Base-by-base conservation (phyloP, 768 basidiomycete genomes). In the Pleurotus sapidus region DNA sequence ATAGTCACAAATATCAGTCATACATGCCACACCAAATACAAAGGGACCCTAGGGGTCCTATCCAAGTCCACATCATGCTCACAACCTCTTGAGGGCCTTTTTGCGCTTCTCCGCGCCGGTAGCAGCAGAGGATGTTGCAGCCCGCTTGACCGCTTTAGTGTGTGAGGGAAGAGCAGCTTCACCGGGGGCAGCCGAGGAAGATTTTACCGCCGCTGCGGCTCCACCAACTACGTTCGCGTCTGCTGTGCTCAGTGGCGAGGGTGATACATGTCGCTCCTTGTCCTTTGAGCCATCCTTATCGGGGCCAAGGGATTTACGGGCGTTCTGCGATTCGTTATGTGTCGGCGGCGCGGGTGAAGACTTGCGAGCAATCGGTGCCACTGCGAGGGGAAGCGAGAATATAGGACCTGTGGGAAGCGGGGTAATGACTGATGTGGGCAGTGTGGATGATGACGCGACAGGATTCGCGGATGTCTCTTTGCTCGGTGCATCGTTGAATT, bases 61-160 rank as follows among this genome's bases (percentile, higher is more conserved):
- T 54, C 23, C 34, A 40, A 51, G 30, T 24, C 47, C 15, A 23
- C 18, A 42, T 17, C 48, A 15, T 17, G 50, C 55, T 71, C 61
- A 93, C 70, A 93, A 71, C 61, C 91, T 78, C 72, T 90, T 93
- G 63, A 93, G 72, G 3, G 91, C 92, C 77, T 93, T 93, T 81
- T 93, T 93, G 70, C 92, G 78, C 75, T 93, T 93, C 72, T 92
- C 91, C 3, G 82, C 84, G 1, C 84, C 84, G 2, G 77, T 79
- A 4, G 73, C 67, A 0, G 69, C 77, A 9, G 72, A 74, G 1
- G 79, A 78, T 0, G 84, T 80, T 1, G 87, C 84, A 14, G 84
- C 77, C 49, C 90, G 75, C 71, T 91, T 92, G 51, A 88, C 79
- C 0, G 88, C 82, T 68, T 90, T 92, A 7, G 80, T 74, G 3